Base-by-base conservation (phyloP, 1,284 basidiomycete species). In the Irpex sp. region DNA sequence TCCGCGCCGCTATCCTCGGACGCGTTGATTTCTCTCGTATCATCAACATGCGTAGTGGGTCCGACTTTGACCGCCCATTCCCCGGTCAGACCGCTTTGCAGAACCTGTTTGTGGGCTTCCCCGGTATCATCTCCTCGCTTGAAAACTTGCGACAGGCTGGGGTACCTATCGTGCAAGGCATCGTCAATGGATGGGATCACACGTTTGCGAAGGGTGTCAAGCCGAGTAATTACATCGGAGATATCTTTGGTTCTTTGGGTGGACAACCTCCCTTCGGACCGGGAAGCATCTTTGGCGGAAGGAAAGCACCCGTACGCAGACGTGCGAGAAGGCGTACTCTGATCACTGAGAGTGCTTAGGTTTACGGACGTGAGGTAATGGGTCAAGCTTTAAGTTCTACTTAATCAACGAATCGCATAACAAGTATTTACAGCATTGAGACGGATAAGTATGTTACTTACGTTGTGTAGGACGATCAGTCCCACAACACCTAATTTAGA, bases 1-100 rank as follows among this genome's bases (percentile, higher is more conserved):
- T 82, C 31, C 76, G 81, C 49, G 77, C 75, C 3, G 72, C 76
- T 60, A 69, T 75, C 55, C 74, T 75, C 26, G 72, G 74, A 2
- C 68, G 74, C 39, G 70, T 80, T 62, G 81, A 83, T 69, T 82
- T 81, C 68, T 66, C 72, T 1, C 76, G 82, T 56, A 72, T 82
- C 58, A 75, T 83, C 63, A 63, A 80, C 62, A 78, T 82, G 72
- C 76, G 82, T 31, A 78, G 80, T 2, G 79, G 70, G 9, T 75
- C 76, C 43, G 77, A 82, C 71, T 79, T 81, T 63, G 81, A 83
- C 70, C 67, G 80, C 37, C 77, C 74, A 9, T 73, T 71, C 55
- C 67, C 72, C 13, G 72, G 72, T 36, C 61, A 70, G 65, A 63
- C 36, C 36, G 69, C 63, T 1, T 47, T 64, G 17, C 67, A 66